phyloP scores from a whole-genome alignment of 305 asterid genomes.

The Petunia hybrid region DNA sequence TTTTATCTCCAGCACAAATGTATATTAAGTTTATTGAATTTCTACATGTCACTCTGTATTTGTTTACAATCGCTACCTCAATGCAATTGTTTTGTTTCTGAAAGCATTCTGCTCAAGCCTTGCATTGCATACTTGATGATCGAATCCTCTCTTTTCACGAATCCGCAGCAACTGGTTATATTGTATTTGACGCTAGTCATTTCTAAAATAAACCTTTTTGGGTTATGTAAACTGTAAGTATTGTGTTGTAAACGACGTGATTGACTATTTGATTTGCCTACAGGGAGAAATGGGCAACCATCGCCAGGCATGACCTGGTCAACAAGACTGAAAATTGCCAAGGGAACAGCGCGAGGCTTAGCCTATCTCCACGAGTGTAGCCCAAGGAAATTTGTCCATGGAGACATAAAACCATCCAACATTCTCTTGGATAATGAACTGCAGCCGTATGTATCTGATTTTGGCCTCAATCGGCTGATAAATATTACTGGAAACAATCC shows the following conservation, averaged over 20 bases:
- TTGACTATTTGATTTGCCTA: background rate
- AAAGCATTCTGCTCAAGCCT: background rate
- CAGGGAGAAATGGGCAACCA: conserved; percentile 78
- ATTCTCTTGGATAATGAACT: conserved; percentile 85
- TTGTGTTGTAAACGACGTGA: background rate
- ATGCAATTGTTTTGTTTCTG: background rate
- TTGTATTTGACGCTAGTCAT: too few relatives aligned
- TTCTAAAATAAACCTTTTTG: too few relatives aligned
- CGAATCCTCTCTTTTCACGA: too few relatives aligned
- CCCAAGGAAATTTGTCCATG: conserved; percentile 91
- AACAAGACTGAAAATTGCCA: conserved; percentile 65
- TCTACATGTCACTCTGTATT: conserved; percentile 7
- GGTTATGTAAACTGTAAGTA: too few relatives aligned
- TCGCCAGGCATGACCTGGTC: conserved; percentile 76
- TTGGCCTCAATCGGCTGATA: conserved; percentile 87
- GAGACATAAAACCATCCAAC: conserved; percentile 88
- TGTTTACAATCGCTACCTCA: background rate
- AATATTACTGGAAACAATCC: conserved; percentile 93
- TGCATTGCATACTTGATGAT: too few relatives aligned
- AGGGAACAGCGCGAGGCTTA: conserved; percentile 82
- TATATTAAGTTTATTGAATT: background rate
- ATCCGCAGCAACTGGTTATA: too few relatives aligned
- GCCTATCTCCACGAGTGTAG: conserved; percentile 97
- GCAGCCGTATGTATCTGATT: conserved; percentile 77
- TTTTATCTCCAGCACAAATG: background rate